Evolutionary conservation across 1,284 basidiomycete species (phyloP), one percentile per base, ranked within the genome.

Genomic region (Testicularia cyperi): DNA sequence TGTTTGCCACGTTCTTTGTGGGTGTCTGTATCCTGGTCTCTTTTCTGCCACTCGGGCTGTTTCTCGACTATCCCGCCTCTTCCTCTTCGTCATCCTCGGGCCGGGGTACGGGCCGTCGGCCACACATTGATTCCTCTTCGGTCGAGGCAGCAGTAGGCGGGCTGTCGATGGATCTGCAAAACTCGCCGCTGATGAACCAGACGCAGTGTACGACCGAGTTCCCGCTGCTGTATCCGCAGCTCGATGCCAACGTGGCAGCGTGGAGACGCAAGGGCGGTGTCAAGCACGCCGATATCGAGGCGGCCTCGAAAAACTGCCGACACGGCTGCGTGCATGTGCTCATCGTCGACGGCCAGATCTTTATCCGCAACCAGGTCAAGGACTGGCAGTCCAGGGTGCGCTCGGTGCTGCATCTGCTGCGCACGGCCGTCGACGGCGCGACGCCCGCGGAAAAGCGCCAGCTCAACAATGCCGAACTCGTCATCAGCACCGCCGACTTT

Each of bases 181-280:
- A 61, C 27, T 39, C 54, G 13, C 25, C 48, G 10, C 35, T 43
- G 13, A 27, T 56, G 15, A 2, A 18, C 1, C 55, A 61, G 32
- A 9, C 36, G 2, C 15, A 13, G 7, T 69, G 67, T 29, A 26
- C 24, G 8, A 16, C 39, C 6, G 67, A 69, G 29, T 69, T 69
- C 27, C 46, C 65, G 2, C 25, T 33, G 5, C 38, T 69, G 15
- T 69, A 68, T 31, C 60, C 60, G 5, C 67, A 69, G 20, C 40
- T 69, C 5, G 29, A 30, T 1, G 43, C 16, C 8, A 49, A 62
- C 37, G 28, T 45, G 15, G 9, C 4, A 3, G 29, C 6, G n/a
- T 69, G 65, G 65, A 45, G 30, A 33, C 6, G 6, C 1, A 49
- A 61, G 20, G 65, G 63, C 20, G 65, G 65, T 0, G 35, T 68